A percentile compares a stretch with the other conserved stretches of the same genome.
Conservation (phyloP, 2,329 filamentous ascomycete species). For the Rhynchosporium agropyri region DNA sequence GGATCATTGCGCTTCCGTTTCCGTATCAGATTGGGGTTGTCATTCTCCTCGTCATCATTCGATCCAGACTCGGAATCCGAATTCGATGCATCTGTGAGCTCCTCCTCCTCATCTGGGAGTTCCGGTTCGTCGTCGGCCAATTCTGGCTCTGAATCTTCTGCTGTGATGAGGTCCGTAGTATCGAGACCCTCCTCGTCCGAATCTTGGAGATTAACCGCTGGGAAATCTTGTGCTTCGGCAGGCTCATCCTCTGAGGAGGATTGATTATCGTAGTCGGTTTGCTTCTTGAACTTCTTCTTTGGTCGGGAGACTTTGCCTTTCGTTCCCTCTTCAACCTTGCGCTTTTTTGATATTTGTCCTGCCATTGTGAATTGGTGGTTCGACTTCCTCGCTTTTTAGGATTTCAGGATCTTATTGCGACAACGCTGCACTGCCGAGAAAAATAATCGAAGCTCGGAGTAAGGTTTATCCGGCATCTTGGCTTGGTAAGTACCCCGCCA, state of each 20-base stretch:
- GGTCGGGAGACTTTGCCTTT: constrained; percentile 51
- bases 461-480: constrained; percentile 16
- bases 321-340: constrained; percentile 62
- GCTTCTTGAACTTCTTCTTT: constrained; percentile 63
- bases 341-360: constrained; percentile 49
- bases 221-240: constrained; percentile 47
- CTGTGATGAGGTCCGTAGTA: constrained; percentile 34
- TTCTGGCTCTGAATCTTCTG: constrained; percentile 32
- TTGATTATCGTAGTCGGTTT: constrained; percentile 62
- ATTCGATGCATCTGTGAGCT: constrained; percentile 44
- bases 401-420: constrained; percentile 20
- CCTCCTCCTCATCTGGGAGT: constrained; percentile 30
- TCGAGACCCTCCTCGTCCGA: constrained; percentile 42
- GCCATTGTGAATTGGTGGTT: constrained; percentile 36
- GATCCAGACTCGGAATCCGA: constrained; percentile 41
- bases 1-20: constrained; percentile 92
- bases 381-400: constrained; percentile 2
- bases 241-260: constrained; percentile 58
- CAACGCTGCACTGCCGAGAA: not conserved
- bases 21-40: constrained; percentile 47
- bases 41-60: constrained; percentile 44
- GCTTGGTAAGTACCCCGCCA: constrained; percentile 25
- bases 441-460: constrained; percentile 24
- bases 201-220: constrained; percentile 52
- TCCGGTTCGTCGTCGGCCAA: constrained; percentile 34